Percentiles rank a stretch among this genome's conserved stretches.
phyloP scores from a whole-genome alignment of 352 stramenopile genomes.

The Pythium oligandrum region DNA sequence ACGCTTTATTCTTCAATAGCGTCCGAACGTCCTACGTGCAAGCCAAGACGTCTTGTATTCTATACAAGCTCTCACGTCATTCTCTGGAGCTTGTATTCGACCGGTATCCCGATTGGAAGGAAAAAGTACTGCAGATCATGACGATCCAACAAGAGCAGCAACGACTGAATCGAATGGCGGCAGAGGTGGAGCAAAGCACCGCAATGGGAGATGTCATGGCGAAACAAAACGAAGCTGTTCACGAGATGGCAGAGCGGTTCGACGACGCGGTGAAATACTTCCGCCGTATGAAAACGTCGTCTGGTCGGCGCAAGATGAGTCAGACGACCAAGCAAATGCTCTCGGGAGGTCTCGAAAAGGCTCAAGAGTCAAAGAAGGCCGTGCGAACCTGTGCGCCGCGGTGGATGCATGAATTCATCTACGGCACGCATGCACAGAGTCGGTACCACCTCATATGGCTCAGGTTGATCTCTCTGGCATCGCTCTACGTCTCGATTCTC shows the following conservation, averaged over 20 bases:
- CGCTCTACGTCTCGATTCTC: conserved; percentile 37
- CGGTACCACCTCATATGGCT: conserved; percentile 45
- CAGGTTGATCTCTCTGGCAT: conserved; percentile 28
- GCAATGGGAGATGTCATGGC: conserved; percentile 21
- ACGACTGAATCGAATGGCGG: conserved; percentile 35
- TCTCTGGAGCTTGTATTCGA: conserved; percentile 70
- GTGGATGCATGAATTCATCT: conserved; percentile 11
- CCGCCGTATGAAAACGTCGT: conserved; percentile 22
- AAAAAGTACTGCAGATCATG: conserved; percentile 60
- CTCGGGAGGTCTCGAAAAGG: conserved; percentile 1
- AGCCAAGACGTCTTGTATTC: conserved; percentile 58
- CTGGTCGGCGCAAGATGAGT: conserved; percentile 10
- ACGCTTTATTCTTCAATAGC: conserved; percentile 61
- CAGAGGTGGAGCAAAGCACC: conserved; percentile 36
- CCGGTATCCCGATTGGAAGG: conserved; percentile 65
- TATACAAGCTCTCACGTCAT: conserved; percentile 62
- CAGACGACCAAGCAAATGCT: conserved; percentile 2
- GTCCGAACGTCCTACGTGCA: conserved; percentile 48
- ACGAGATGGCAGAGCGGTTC: conserved; percentile 25
- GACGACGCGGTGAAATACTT: conserved; percentile 34
- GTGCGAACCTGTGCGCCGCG: not conserved
- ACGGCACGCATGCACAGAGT: conserved; percentile 37
- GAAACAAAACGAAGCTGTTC: conserved; percentile 27
- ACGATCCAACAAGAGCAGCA: conserved; percentile 51
- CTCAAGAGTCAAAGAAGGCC: conserved; percentile 1